Base-by-base conservation (phyloP, 805 yeast genomes). In the Starmera dryadoides region DNA sequence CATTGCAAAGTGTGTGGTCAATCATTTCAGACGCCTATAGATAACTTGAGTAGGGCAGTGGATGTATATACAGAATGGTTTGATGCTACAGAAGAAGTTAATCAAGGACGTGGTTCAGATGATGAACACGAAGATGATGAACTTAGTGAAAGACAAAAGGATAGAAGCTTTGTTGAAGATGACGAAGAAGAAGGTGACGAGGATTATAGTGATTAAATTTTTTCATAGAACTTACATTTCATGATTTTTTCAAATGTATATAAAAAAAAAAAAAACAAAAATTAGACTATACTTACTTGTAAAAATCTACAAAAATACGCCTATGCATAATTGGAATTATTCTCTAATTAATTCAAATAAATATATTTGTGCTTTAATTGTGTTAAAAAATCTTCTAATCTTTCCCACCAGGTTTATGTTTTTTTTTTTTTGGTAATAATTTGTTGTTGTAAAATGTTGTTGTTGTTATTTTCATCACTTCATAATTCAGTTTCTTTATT, bases 1-100 rank as follows among this genome's bases (percentile, higher is more conserved):
- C 79, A 76, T 46, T 91, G 98, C 61, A 93, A 93, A 57, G 82
- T 88, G 26, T 91, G 98, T 59, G 97, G 97, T 0, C 97, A 89
- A 60, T 74, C 77, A 30, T 91, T 93, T 68, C 97, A 89, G 59
- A 77, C 95, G 4, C 78, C 88, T 35, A 86, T 89, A 49, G 86
- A 86, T 59, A 76, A 66, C 2, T 49, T 69, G 14, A 78, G 87
- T 14, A 96, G 86, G 42, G 96, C 98, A 0, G 88, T 91, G 32
- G 98, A 91, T 63, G 84, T 91, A 14, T 91, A 91, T 58, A 82
- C 95, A 36, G 98, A 91, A 59, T 91, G 98, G 98, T 87, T 87
- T 38, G 98, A 91, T 67, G 98, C 98, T 38, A 93, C 91, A 0
- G 86, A 83, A 48, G 86, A 81, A 34, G 73, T 67, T 17, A 67